Evolutionary conservation across 2,329 filamentous ascomycete species (phyloP).

Genomic region (Penicillium sp.): DNA sequence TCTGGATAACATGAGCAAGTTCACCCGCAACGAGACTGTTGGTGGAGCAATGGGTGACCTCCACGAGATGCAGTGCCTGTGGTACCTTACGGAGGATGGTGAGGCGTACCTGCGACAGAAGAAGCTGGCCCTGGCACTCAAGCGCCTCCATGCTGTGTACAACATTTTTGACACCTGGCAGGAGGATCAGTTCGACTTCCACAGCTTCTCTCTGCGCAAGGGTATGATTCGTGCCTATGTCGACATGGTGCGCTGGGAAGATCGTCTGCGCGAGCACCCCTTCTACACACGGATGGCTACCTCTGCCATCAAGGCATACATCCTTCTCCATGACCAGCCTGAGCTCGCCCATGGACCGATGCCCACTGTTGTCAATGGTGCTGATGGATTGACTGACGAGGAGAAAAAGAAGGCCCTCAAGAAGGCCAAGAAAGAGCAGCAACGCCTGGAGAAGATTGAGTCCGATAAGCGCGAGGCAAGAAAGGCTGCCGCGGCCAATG

Average conservation of each 20-base stretch:
- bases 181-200: constrained; percentile 98
- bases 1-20: constrained; percentile 85
- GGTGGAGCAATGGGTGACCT: constrained; percentile 88
- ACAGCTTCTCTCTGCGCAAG: constrained; percentile 94
- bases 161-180: constrained; percentile 97
- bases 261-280: constrained; percentile 84
- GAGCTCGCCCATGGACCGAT: constrained; percentile 60
- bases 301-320: constrained; percentile 76
- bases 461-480: constrained; percentile 84
- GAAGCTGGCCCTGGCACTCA: constrained; percentile 81
- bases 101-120: constrained; percentile 82
- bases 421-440: constrained; percentile 81
- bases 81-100: constrained; percentile 94
- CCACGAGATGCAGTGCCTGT: constrained; percentile 97
- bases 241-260: constrained; percentile 96
- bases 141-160: constrained; percentile 83
- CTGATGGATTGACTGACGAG: constrained; percentile 54
- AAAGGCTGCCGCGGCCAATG: constrained; percentile 64
- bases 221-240: constrained; percentile 93
- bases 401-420: constrained; percentile 86
- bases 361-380: constrained; percentile 56
- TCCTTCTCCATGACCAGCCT: constrained; percentile 75
- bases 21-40: constrained; percentile 86
- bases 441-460: constrained; percentile 73
- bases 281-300: constrained; percentile 86